Percentiles rank a stretch among this genome's conserved stretches.
phyloP scores from a whole-genome alignment of 2,329 filamentous ascomycete genomes.

The Pseudogymnoascus sp. region DNA sequence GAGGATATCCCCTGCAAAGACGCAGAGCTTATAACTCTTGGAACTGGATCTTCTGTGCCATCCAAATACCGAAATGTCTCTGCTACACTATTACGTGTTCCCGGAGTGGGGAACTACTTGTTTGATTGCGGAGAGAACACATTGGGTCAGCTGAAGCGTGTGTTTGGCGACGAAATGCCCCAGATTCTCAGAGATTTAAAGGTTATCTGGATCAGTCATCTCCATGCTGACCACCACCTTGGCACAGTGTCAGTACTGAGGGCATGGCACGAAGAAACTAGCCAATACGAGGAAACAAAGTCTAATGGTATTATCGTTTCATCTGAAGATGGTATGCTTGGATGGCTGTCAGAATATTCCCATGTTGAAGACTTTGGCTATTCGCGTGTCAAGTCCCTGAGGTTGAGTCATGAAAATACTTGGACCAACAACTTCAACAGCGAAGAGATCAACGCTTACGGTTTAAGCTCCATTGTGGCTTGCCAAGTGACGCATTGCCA shows the following conservation, averaged over 20 bases:
- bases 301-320: conserved; percentile 49
- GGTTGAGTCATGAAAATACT: conserved; percentile 15
- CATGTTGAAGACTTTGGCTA: conserved; percentile 70
- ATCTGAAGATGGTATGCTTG: conserved; percentile 61
- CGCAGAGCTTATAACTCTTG: conserved; percentile 75
- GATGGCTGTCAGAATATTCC: conserved; percentile 72
- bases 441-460: conserved; percentile 41
- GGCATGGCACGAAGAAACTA: conserved; percentile 59
- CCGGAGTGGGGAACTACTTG: conserved; percentile 77
- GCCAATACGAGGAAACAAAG: conserved; percentile 32
- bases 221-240: conserved; percentile 94
- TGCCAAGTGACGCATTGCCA: conserved; percentile 70
- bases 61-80: conserved; percentile 96
- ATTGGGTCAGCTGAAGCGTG: conserved; percentile 72
- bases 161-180: conserved; percentile 57
- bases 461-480: conserved; percentile 58
- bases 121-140: conserved; percentile 92
- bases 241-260: conserved; percentile 74
- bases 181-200: conserved; percentile 71
- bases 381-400: conserved; percentile 32
- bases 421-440: conserved; percentile 29
- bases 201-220: conserved; percentile 85
- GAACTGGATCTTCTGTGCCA: conserved; percentile 82
- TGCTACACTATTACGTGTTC: conserved; percentile 73
- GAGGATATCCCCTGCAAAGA: conserved; percentile 64